phyloP scores from a whole-genome alignment of 2,329 filamentous ascomycete genomes.

The Colletotrichum siamense region DNA sequence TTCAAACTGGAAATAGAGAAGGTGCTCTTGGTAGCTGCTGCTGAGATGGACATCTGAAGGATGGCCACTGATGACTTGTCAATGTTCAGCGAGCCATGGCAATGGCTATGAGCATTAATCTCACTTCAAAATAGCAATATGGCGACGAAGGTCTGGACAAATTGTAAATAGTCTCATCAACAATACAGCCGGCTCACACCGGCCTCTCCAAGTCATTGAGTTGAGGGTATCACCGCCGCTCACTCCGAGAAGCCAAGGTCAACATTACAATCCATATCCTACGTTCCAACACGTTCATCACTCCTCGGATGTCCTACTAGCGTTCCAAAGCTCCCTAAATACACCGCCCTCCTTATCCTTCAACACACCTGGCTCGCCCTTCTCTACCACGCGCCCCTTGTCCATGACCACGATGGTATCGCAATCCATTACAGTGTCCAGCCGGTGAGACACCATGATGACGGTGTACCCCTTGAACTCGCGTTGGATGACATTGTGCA shows the following conservation, averaged over 20 bases:
- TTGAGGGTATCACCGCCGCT: not conserved
- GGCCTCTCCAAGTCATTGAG: not conserved
- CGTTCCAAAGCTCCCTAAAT: slow-evolving; percentile 10
- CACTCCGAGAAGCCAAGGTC: not conserved
- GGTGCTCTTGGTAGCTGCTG: not conserved
- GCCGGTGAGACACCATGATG: slow-evolving; percentile 41
- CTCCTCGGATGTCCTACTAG: not conserved
- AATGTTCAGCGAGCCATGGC: not conserved
- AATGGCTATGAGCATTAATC: not conserved
- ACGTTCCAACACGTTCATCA: not conserved
- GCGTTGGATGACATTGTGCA: slow-evolving; percentile 33
- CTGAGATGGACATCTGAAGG: not conserved
- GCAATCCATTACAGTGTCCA: slow-evolving; percentile 51
- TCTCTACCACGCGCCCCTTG: slow-evolving; percentile 43
- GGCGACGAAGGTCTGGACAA: not conserved
- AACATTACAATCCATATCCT: not conserved
- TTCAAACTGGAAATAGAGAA: not conserved
- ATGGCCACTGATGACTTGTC: not conserved
- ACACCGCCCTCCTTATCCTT: not conserved
- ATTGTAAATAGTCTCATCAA: not conserved
- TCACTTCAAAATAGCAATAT: not conserved
- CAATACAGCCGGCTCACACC: not conserved
- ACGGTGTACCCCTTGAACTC: slow-evolving; percentile 52
- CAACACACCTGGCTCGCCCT: not conserved
- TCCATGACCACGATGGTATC: slow-evolving; percentile 51